A percentile compares a stretch with the other conserved stretches of the same genome.
These are phyloP conservation scores for Backusella mclennaniae DNA, from an alignment of 192 early-diverging fungal genomes.

Conservation along the genomic window DNA sequence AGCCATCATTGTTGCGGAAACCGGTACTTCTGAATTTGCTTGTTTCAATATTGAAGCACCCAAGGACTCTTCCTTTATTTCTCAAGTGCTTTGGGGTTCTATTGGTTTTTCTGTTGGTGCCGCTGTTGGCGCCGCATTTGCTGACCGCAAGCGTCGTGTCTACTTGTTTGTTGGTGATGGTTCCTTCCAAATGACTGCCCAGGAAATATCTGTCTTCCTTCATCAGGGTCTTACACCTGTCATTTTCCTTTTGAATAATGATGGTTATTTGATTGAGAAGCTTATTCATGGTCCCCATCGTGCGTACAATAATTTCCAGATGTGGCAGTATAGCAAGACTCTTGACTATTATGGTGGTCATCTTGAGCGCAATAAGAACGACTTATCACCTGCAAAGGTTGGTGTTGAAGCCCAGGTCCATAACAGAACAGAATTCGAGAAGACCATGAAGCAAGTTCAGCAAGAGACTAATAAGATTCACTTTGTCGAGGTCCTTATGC, in stretches of 20 bases:
- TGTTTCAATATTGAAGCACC: slow-evolving; percentile 35
- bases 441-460: slow-evolving; percentile 29
- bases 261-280: slow-evolving; percentile 51
- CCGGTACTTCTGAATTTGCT: slow-evolving; percentile 45
- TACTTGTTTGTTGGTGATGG: slow-evolving; percentile 50
- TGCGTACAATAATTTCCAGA: slow-evolving; percentile 44
- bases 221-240: slow-evolving; percentile 47
- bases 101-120: slow-evolving; percentile 37
- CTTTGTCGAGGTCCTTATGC: slow-evolving; percentile 46
- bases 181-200: slow-evolving; percentile 48
- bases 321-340: slow-evolving; percentile 48
- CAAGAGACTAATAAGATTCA: slow-evolving; percentile 39
- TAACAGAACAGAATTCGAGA: slow-evolving; percentile 38
- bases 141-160: slow-evolving; percentile 36
- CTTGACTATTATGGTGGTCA: slow-evolving; percentile 41
- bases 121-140: slow-evolving; percentile 43
- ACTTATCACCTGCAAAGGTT: slow-evolving; percentile 2
- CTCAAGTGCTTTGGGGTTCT: slow-evolving; percentile 37
- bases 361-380: slow-evolving; percentile 22
- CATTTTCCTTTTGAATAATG: slow-evolving; percentile 50
- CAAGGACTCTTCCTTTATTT: slow-evolving; percentile 34
- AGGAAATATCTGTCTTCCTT: slow-evolving; percentile 48
- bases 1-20: slow-evolving; percentile 42
- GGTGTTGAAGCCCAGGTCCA: slow-evolving; percentile 31
- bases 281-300: slow-evolving; percentile 43